Base-by-base conservation (phyloP, 345 rosid species). In the Garcia nutans region DNA sequence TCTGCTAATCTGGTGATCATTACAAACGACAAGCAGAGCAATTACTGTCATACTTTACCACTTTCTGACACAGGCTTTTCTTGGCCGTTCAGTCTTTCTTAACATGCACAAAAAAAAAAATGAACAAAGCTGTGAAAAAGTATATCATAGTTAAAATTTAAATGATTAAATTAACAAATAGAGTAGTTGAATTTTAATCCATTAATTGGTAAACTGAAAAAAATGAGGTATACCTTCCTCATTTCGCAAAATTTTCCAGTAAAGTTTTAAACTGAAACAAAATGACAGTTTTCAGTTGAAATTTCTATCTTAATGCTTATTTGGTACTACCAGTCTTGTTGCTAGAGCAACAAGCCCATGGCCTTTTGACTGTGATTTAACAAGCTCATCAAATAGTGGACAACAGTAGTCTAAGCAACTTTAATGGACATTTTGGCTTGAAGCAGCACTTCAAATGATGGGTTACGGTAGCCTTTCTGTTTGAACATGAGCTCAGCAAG, bases 401-500 rank as follows among this genome's bases (percentile, higher is more conserved):
- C 22, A 3, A 23, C 5, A 9, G 3, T 23, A 3, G 63, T 16
- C 37, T 60, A 60, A 60, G 0, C 65, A 60, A 37, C 41, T 37
- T 37, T 37, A 37, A 37, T 5, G 6, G 41, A 37, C 41, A 37
- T 37, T 37, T 37, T 60, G 41, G 75, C 57, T 24, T 71, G n/a
- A 26, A 81, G 20, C 55, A 86, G 12, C 3, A 70, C 66, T 9
- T 31, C 66, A 49, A 86, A 83, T 23, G 85, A 70, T 12, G 89
- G 89, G 17, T 49, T 23, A 44, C 81, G 60, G 73, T 54, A 86
- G 65, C 85, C 88, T 9, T 47, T 47, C 13, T 79, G 26, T 33
- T 71, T 8, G 58, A 86, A 76, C 65, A 88, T 73, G 77, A 83
- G 77, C n/a, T 72, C 33, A 10, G 84, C 41, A 3, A 88, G 7